Evolutionary conservation across 106 monocot species (phyloP), one percentile per base, ranked within the genome.

Genomic region (Platanthera guangdongensis): DNA sequence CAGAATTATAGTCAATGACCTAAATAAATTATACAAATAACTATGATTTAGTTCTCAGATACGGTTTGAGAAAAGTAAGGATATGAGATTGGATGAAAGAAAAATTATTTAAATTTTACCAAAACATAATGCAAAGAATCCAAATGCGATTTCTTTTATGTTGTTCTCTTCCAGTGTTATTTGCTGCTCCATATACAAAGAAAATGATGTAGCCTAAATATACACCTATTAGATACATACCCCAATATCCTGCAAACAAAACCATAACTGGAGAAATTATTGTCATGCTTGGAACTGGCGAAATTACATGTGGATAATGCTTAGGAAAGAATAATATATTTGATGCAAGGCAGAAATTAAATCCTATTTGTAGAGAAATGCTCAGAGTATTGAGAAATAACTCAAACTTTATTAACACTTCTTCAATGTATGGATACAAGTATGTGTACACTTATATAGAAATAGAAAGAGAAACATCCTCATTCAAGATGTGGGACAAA

Each of bases 231-330:
- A 94, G 81, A 76, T 94, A 99, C 90, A 99, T 85, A 46, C 89
- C 94, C 99, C 99, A 99, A 82, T 94, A 99, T 81, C 99, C 99
- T 99, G 85, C 22, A 76, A 54, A 78, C 19, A 64, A 71, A 50
- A 30, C 14, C 13, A 30, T n/a, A 51, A 75, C 68, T 18, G 71
- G 2, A 74, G 4, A 48, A 72, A 8, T 50, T 19, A 51, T 22
- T 72, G 14, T 45, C 50, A 50, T 50, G 72, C 11, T 50, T 72
- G 18, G 8, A 72, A 72, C 50, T 50, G 14, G 32, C 50, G 21
- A 50, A 21, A 74, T 30, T n/a, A 16, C 13, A 50, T 30, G 47
- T 70, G 6, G 47, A 6, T 47, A 47, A 47, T 8, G 4, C 8
- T 70, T 12, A 47, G 47, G 47, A 16, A 65, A 28, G 30, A 65